These are phyloP conservation scores for Raddia guianensis DNA, from an alignment of 176 grass and related monocot genomes.

Conservation along the genomic window DNA sequence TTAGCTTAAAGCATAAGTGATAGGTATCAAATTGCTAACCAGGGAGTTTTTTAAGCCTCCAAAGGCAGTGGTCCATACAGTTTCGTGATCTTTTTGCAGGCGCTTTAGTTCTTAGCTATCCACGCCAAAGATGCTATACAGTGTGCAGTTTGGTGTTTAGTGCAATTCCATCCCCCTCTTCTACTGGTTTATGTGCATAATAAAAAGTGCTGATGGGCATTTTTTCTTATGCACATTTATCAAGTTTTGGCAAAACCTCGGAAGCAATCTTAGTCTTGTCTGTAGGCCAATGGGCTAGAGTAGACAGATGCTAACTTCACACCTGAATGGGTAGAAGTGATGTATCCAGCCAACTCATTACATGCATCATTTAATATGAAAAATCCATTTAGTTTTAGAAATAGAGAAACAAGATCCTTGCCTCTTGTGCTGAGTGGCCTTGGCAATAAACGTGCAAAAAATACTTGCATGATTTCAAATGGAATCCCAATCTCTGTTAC, in stretches of 20 bases:
- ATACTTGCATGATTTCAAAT: background rate
- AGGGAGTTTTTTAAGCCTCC: constrained; percentile 19
- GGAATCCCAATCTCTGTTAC: too few relatives aligned
- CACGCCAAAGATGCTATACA: background rate
- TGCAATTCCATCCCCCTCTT: background rate
- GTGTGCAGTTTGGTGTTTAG: constrained; percentile 7
- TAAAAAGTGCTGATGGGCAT: background rate
- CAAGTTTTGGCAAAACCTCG: background rate
- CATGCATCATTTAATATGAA: background rate
- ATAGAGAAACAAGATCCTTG: background rate
- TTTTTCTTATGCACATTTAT: background rate
- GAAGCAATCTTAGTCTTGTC: background rate
- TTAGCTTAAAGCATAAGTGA: constrained; percentile 49
- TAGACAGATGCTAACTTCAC: constrained; percentile 12
- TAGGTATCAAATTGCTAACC: constrained; percentile 35
- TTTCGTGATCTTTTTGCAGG: constrained; percentile 26
- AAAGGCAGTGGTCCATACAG: constrained; percentile 33
- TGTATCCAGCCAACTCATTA: constrained; percentile 3
- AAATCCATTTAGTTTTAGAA: background rate
- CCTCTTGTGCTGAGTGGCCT: background rate
- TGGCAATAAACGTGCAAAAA: background rate
- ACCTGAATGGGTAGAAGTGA: background rate
- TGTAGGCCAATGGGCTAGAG: background rate
- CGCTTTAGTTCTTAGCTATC: constrained; percentile 41
- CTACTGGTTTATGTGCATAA: background rate